phyloP scores from a whole-genome alignment of 2,329 filamentous ascomycete species.

The Hypoxylon sp. region DNA sequence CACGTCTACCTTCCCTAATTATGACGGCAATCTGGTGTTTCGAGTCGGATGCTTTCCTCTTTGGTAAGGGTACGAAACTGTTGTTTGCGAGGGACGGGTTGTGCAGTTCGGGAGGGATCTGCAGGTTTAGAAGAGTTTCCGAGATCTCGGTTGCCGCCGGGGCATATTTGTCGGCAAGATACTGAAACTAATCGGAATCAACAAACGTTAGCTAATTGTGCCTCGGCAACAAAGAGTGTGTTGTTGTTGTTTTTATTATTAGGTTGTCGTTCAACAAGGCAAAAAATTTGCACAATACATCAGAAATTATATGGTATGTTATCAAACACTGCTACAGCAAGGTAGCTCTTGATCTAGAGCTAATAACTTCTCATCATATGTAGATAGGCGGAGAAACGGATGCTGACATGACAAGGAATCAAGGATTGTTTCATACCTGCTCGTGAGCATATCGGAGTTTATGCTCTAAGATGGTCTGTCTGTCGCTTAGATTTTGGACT shows the following conservation, averaged over 20 bases:
- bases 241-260: too few species aligned
- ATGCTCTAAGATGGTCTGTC: constrained; percentile 71
- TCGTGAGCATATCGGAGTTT: constrained; percentile 73
- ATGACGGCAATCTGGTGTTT: constrained; percentile 69
- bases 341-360: constrained; percentile 85
- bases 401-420: background rate
- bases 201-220: constrained; percentile 29
- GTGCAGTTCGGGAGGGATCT: constrained; percentile 64
- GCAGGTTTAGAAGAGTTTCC: constrained; percentile 71
- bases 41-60: constrained; percentile 55
- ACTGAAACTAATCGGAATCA: constrained; percentile 63
- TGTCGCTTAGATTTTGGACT: constrained; percentile 69
- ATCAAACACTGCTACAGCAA: constrained; percentile 68
- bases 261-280: too few species aligned
- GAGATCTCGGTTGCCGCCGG: constrained; percentile 71
- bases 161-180: constrained; percentile 73
- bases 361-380: constrained; percentile 64
- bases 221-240: too few species aligned
- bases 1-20: constrained; percentile 70
- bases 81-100: constrained; percentile 58
- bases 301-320: constrained; percentile 56
- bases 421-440: constrained; percentile 60
- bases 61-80: constrained; percentile 63
- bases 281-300: too few species aligned
- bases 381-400: constrained; percentile 11